These are phyloP conservation scores for Aspergillus luchuensis DNA, from an alignment of 2,329 filamentous ascomycete genomes.

Conservation along the genomic window DNA sequence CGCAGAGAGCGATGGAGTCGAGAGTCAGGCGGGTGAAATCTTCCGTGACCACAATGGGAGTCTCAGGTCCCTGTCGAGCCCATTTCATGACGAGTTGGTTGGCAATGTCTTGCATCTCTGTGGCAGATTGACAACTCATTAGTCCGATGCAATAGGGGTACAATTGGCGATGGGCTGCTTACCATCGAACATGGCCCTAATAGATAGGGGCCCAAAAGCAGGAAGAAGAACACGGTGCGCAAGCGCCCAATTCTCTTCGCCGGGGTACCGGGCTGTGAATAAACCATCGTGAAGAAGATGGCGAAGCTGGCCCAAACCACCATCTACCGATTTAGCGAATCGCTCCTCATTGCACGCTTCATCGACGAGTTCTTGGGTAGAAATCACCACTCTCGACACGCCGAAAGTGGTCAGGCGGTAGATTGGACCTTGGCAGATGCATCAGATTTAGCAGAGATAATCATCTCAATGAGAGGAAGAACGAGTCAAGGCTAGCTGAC, in stretches of 20 bases:
- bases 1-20: constrained; percentile 70
- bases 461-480: background rate
- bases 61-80: constrained; percentile 54
- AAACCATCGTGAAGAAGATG: constrained; percentile 66
- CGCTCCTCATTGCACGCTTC: constrained; percentile 67
- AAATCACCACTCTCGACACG: constrained; percentile 51
- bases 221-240: constrained; percentile 56
- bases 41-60: constrained; percentile 62
- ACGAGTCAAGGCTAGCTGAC: background rate
- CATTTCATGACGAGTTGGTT: constrained; percentile 46
- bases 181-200: constrained; percentile 48
- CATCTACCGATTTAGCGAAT: constrained; percentile 61
- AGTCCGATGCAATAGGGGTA: background rate
- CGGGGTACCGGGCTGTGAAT: constrained; percentile 58
- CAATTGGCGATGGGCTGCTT: constrained; percentile 3
- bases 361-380: constrained; percentile 58
- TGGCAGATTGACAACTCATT: background rate
- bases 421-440: constrained; percentile 53
- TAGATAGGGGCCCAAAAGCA: constrained; percentile 50
- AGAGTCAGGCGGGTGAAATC: constrained; percentile 74
- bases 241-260: constrained; percentile 63
- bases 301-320: constrained; percentile 57
- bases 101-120: constrained; percentile 46
- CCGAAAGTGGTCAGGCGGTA: constrained; percentile 57
- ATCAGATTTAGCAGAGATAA: background rate